Base-by-base conservation (phyloP, 768 basidiomycete genomes). In the Cubamyces lactineus region DNA sequence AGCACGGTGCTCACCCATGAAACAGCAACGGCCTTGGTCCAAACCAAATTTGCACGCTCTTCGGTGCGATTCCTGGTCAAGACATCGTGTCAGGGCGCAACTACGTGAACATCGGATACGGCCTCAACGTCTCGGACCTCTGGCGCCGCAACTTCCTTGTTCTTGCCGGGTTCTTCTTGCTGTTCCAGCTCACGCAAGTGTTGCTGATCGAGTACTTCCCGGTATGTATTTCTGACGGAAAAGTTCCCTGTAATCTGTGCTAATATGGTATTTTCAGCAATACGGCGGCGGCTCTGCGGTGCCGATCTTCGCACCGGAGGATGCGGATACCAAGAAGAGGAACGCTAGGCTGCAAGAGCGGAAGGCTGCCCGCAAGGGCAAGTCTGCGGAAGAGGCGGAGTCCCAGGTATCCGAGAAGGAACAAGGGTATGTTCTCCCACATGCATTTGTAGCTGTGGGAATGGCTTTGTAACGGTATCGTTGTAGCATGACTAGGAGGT, bases 1-100 rank as follows among this genome's bases (percentile, higher is more conserved):
- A 71, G 69, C 6, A 39, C 73, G 23, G 19, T 42, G 7, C 66
- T 24, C 68, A 64, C 54, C 62, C 45, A 17, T 40, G 28, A 59
- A 7, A 47, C 60, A 84, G 89, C 66, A 72, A 78, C 49, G 63
- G 70, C 60, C 70, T 89, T 64, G 82, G 86, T 46, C 76, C 82
- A 1, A 88, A 93, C 66, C 93, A 94, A 76, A 84, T 83, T 11
- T 94, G 93, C 73, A 91, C 91, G 0, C 75, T 94, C 21, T 82
- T 82, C 58, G 92, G 92, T n/a, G 76, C 89, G 0, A 67, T 71
- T 3, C 73, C 81, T 0, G 92, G 92, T 0, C 81, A 78, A 34
- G 77, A 77, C 56, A 53, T 76, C 30, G 84, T 94, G 59, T 65
- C 74, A 11, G 93, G 93, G 3, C 72, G 74, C 8, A 68, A 72